phyloP scores from a whole-genome alignment of 2,329 filamentous ascomycete genomes.

The Davidsoniella australis region DNA sequence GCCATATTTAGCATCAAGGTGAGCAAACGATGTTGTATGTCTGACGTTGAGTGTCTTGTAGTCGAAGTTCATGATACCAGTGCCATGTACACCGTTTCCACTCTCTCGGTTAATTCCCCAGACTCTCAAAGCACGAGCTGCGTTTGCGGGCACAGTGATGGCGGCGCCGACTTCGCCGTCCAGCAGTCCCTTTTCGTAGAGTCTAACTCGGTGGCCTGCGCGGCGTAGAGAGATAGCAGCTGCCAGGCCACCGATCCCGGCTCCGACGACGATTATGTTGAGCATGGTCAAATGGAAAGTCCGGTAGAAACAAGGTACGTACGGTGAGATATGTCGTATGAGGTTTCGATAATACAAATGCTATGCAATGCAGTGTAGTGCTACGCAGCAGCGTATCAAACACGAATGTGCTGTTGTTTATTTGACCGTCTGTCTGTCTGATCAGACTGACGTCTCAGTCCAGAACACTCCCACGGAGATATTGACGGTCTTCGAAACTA shows the following conservation, averaged over 20 bases:
- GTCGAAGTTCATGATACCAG: constrained; percentile 15
- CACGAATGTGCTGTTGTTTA: no score
- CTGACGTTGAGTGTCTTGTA: constrained; percentile 17
- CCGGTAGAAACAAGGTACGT: no score
- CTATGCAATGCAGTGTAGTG: no score
- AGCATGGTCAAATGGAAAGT: constrained; percentile 11
- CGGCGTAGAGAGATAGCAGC: constrained; percentile 21
- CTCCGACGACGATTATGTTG: constrained; percentile 20
- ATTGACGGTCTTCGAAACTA: no score
- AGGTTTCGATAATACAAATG: not conserved
- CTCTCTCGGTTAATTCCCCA: constrained; percentile 21
- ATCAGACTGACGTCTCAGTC: no score
- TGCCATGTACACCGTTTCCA: constrained; percentile 17
- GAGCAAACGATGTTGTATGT: constrained; percentile 4
- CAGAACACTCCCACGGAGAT: no score
- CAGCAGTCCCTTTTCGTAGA: constrained; percentile 24
- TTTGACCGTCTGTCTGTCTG: not conserved
- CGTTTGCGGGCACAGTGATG: constrained; percentile 24
- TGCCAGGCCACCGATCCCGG: constrained; percentile 22
- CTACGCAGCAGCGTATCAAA: no score
- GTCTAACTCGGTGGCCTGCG: constrained; percentile 19
- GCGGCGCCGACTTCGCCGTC: constrained; percentile 24
- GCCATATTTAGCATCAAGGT: constrained; percentile 16
- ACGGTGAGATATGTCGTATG: not conserved
- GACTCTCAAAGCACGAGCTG: constrained; percentile 19